Percentiles rank a stretch among this genome's conserved stretches.
Evolutionary conservation across 148 eudicot genomes (phyloP).

Genomic region (Silene latifolia): DNA sequence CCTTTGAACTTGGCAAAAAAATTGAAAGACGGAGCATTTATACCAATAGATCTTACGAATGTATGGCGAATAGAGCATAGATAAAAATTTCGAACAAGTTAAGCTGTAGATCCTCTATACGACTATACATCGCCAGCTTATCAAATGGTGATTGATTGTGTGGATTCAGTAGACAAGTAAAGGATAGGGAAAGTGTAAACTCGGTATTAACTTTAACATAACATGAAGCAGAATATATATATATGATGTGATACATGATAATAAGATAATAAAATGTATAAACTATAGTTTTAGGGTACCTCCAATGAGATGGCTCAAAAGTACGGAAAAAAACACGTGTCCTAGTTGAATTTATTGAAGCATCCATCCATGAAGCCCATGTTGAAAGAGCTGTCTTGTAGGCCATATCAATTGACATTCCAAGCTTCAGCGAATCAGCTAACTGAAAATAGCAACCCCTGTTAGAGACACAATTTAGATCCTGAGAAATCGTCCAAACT

Average conservation of each 20-base stretch:
- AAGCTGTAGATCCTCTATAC: background rate
- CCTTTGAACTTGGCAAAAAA: background rate
- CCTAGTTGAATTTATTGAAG: slow-evolving; percentile 37
- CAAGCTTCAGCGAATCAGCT: slow-evolving; percentile 50
- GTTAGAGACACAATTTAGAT: slow-evolving; percentile 37
- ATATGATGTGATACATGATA: background rate
- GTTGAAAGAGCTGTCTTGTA: slow-evolving; percentile 47
- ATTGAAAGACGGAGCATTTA: background rate
- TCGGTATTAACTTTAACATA: background rate
- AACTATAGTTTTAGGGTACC: slow-evolving; percentile 27
- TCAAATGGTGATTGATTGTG: background rate
- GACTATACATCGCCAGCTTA: background rate
- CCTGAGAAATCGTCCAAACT: background rate
- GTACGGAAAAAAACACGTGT: slow-evolving; percentile 61
- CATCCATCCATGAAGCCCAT: slow-evolving; percentile 64
- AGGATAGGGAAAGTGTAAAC: background rate
- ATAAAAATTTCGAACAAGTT: background rate
- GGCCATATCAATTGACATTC: slow-evolving; percentile 47
- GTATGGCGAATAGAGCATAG: background rate
- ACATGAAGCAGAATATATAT: background rate
- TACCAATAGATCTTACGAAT: background rate
- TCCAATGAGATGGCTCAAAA: slow-evolving; percentile 73
- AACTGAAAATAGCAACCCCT: slow-evolving; percentile 72
- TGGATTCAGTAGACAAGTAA: background rate
- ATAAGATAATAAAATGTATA: background rate